A percentile compares a stretch with the other conserved stretches of the same genome.
phyloP scores from a whole-genome alignment of 345 rosid genomes.

The Camelina neglecta region DNA sequence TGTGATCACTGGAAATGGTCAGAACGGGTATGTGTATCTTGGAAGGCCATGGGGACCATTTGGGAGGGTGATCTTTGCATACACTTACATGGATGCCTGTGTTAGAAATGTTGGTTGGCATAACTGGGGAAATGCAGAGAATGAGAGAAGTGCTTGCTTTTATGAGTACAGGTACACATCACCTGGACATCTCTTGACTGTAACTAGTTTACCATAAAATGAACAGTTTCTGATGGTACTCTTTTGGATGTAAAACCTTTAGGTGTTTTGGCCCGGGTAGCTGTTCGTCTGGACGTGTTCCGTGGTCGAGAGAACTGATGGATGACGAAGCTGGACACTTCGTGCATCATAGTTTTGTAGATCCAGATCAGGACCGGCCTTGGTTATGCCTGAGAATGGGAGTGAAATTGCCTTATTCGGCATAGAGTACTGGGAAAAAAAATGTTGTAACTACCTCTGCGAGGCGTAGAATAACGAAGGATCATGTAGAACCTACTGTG shows the following conservation, averaged over 20 bases:
- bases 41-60: constrained; percentile 99
- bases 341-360: constrained; percentile 73
- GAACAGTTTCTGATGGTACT: background rate
- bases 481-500: background rate
- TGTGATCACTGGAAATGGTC: constrained; percentile 88
- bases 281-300: constrained; percentile 69
- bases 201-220: background rate
- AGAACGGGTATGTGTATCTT: constrained; percentile 60
- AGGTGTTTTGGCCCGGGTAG: constrained; percentile 94
- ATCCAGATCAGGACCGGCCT: constrained; percentile 73
- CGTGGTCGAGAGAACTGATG: constrained; percentile 86
- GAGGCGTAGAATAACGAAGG: constrained; percentile 5
- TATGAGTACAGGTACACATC: constrained; percentile 78
- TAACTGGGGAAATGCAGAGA: constrained; percentile 90
- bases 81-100: constrained; percentile 82
- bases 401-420: constrained; percentile 69
- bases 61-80: constrained; percentile 86
- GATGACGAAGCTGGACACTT: constrained; percentile 91
- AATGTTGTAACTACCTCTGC: background rate
- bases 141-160: constrained; percentile 95
- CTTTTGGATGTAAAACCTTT: constrained; percentile 21
- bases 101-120: constrained; percentile 78
- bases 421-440: constrained; percentile 39
- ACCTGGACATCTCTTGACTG: background rate
- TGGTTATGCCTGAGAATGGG: constrained; percentile 90